Percentiles rank a stretch among this genome's conserved stretches.
These are phyloP conservation scores for Colletotrichum graminicola DNA, from an alignment of 2,329 filamentous ascomycete species.

Conservation along the genomic window DNA sequence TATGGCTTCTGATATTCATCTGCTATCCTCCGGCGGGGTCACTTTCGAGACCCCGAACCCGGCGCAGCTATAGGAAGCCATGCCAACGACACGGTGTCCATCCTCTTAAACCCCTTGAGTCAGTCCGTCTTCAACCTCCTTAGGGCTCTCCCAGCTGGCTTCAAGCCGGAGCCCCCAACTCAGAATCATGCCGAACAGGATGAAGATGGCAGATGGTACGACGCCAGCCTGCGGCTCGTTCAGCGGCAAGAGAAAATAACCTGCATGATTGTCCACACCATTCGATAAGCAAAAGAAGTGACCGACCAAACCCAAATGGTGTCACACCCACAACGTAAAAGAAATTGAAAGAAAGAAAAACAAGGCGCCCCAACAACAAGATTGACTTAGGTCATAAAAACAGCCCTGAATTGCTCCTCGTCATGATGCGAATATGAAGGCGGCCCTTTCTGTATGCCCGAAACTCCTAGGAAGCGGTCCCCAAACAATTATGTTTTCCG, in stretches of 20 bases:
- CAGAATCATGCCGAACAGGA: constrained; percentile 18
- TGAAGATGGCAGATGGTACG: constrained; percentile 8
- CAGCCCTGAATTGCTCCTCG: constrained; percentile 18
- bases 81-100: not conserved
- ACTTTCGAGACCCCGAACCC: not conserved
- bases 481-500: constrained; percentile 3
- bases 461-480: constrained; percentile 31
- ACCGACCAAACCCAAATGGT: not conserved
- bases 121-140: constrained; percentile 1
- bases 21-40: not conserved
- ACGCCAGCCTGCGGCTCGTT: constrained; percentile 34
- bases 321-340: constrained; percentile 10
- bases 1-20: constrained; percentile 3
- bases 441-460: constrained; percentile 36
- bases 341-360: not conserved
- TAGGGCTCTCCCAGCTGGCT: not conserved
- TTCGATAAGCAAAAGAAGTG: constrained; percentile 3
- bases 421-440: constrained; percentile 1
- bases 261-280: constrained; percentile 13
- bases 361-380: not conserved
- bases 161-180: constrained; percentile 15
- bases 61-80: not conserved
- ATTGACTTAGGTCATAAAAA: constrained; percentile 33
- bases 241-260: constrained; percentile 9
- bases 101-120: not conserved